Conservation (phyloP, 129 eudicot genomes). For the Flaveria robusta region DNA sequence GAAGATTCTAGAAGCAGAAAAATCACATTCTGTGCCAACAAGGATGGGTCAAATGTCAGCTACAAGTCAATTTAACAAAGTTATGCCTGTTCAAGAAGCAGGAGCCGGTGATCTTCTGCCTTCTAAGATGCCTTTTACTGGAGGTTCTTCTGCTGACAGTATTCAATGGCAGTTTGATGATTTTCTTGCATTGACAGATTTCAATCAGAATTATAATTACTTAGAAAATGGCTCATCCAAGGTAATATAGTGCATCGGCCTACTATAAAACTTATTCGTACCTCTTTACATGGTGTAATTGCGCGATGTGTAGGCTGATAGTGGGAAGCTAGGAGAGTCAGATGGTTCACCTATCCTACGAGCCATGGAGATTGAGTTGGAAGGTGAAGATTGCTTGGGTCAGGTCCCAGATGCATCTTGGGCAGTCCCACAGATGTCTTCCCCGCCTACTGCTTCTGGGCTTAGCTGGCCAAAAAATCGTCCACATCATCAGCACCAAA, state of each 20-base stretch:
- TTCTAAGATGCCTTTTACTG: slow-evolving; percentile 49
- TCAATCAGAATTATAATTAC: slow-evolving; percentile 55
- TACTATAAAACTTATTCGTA: slow-evolving; percentile 3
- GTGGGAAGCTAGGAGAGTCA: slow-evolving; percentile 77
- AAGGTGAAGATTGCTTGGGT: slow-evolving; percentile 68
- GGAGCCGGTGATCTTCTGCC: slow-evolving; percentile 39
- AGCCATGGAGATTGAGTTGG: slow-evolving; percentile 59
- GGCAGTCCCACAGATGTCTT: slow-evolving; percentile 76
- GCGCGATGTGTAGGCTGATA: slow-evolving; percentile 58
- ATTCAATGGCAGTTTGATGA: slow-evolving; percentile 87
- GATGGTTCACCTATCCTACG: slow-evolving; percentile 60
- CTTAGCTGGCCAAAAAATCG: slow-evolving; percentile 56
- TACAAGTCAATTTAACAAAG: slow-evolving; percentile 41
- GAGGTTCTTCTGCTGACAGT: slow-evolving; percentile 61
- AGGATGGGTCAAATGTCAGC: slow-evolving; percentile 35
- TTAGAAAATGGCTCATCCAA: slow-evolving; percentile 63
- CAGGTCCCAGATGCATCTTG: slow-evolving; percentile 73
- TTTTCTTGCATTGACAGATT: slow-evolving; percentile 58
- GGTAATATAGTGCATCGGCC: slow-evolving; percentile 44
- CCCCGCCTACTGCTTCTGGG: slow-evolving; percentile 94
- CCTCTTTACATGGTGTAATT: slow-evolving; percentile 8
- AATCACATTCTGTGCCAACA: slow-evolving; percentile 33
- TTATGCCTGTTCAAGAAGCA: slow-evolving; percentile 38
- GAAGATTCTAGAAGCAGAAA: slow-evolving; percentile 46
- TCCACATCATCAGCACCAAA: slow-evolving; percentile 32